phyloP scores from a whole-genome alignment of 106 monocot genomes.

The Triglochin maritima region DNA sequence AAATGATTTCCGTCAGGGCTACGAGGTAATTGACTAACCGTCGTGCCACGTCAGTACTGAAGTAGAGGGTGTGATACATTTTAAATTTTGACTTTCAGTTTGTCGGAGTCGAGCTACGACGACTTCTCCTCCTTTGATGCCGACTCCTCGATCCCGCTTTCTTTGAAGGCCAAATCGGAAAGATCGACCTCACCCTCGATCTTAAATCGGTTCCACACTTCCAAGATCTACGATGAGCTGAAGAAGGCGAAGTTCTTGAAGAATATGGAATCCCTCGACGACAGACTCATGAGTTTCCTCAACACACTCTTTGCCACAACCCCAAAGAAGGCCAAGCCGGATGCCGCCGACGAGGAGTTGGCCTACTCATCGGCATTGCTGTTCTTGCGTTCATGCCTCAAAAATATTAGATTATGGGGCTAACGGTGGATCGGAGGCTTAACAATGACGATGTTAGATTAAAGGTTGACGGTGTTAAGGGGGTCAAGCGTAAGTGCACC shows the following conservation, averaged over 20 bases:
- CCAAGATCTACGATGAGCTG: conserved; percentile 21
- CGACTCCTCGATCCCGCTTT: conserved; percentile 18
- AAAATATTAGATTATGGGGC: no score
- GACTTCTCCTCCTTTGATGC: conserved; percentile 78
- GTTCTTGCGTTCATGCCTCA: conserved; percentile 40
- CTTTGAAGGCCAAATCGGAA: conserved; percentile 7
- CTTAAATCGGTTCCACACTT: conserved; percentile 17
- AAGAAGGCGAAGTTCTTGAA: conserved; percentile 17
- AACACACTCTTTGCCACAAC: conserved; percentile 33
- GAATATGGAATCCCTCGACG: conserved; percentile 15
- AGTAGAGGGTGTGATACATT: neutral
- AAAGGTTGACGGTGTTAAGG: no score
- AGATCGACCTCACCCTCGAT: conserved; percentile 13
- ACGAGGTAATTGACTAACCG: conserved; percentile 1
- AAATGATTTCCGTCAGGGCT: neutral
- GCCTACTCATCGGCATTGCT: conserved; percentile 40
- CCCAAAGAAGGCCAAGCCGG: conserved; percentile 24
- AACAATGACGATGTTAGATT: no score
- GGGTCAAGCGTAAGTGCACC: no score
- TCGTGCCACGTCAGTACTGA: neutral
- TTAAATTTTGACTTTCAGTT: conserved; percentile 52
- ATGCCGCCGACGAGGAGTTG: conserved; percentile 3
- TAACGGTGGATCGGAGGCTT: no score
- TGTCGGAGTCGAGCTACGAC: conserved; percentile 77
- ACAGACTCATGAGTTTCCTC: conserved; percentile 32